Evolutionary conservation across 108 stramenopile genomes (phyloP).

Genomic region (Hondaea fermentalgiana): DNA sequence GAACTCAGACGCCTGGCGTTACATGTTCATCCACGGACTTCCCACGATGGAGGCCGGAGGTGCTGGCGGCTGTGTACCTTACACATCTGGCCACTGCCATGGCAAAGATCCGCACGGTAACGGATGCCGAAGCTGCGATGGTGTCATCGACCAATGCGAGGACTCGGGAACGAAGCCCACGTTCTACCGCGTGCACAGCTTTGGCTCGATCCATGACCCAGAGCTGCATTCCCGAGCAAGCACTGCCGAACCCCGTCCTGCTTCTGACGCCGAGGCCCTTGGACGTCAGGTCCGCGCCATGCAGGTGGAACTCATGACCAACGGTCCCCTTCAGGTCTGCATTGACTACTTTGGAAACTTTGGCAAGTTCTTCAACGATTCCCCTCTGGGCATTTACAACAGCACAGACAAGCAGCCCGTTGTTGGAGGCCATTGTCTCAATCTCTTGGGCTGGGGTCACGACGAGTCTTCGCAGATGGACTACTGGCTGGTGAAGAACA

Average conservation of each 20-base stretch:
- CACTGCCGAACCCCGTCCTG: background rate
- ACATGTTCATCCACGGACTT: background rate
- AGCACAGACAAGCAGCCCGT: background rate
- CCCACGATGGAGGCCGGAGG: background rate
- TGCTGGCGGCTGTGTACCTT: background rate
- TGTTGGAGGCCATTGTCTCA: slow-evolving; percentile 15
- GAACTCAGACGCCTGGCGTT: background rate
- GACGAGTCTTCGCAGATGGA: background rate
- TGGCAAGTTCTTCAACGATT: slow-evolving; percentile 20
- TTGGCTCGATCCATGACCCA: background rate
- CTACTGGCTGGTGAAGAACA: slow-evolving; percentile 44
- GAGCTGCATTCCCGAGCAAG: background rate
- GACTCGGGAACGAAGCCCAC: background rate
- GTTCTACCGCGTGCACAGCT: background rate
- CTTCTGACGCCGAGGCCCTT: background rate
- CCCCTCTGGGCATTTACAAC: background rate
- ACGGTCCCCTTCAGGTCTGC: slow-evolving; percentile 7
- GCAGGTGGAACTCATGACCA: slow-evolving; percentile 17
- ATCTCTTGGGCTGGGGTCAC: slow-evolving; percentile 29
- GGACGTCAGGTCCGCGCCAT: background rate
- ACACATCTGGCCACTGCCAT: background rate
- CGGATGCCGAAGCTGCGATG: background rate
- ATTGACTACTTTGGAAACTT: slow-evolving; percentile 14
- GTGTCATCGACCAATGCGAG: slow-evolving; percentile 2
- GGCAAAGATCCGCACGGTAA: background rate